Evolutionary conservation across 116 monocot species (phyloP).

Genomic region (Posidonia oceanica): DNA sequence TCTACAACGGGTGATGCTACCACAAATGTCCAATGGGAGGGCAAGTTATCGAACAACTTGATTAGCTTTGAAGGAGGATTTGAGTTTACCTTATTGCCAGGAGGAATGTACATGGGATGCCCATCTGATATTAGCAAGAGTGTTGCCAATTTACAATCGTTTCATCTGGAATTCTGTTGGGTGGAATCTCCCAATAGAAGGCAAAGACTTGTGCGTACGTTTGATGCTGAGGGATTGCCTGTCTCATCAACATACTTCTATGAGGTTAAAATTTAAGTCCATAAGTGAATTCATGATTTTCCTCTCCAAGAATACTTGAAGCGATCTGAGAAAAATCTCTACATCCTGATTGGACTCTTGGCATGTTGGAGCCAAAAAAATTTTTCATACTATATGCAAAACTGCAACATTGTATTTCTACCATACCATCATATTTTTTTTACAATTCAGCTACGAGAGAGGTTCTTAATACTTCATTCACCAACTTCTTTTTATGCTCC

Average conservation of each 20-base stretch:
- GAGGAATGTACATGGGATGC: constrained; percentile 91
- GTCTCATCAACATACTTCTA: constrained; percentile 83
- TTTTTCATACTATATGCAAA: no score
- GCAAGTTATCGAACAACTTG: constrained; percentile 43
- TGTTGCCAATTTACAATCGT: constrained; percentile 56
- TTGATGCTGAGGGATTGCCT: constrained; percentile 59
- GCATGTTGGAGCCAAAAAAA: no score
- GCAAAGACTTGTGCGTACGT: constrained; percentile 85
- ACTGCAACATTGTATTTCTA: no score
- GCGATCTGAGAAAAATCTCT: no score
- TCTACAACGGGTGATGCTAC: constrained; percentile 28
- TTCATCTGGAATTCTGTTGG: constrained; percentile 89
- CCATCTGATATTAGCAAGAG: constrained; percentile 57
- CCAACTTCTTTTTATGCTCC: no score
- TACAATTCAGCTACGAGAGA: no score
- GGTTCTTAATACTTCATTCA: no score
- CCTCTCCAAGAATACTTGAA: no score
- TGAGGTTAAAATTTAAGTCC: constrained; percentile 42
- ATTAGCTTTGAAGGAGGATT: constrained; percentile 73
- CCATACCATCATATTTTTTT: no score
- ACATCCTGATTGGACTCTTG: no score
- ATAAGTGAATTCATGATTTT: background rate
- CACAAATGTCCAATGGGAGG: constrained; percentile 73
- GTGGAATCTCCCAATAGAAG: constrained; percentile 66
- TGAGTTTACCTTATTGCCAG: constrained; percentile 61